Evolutionary conservation across 257 asterid species (phyloP), one percentile per base, ranked within the genome.

Genomic region (Vinca minor): DNA sequence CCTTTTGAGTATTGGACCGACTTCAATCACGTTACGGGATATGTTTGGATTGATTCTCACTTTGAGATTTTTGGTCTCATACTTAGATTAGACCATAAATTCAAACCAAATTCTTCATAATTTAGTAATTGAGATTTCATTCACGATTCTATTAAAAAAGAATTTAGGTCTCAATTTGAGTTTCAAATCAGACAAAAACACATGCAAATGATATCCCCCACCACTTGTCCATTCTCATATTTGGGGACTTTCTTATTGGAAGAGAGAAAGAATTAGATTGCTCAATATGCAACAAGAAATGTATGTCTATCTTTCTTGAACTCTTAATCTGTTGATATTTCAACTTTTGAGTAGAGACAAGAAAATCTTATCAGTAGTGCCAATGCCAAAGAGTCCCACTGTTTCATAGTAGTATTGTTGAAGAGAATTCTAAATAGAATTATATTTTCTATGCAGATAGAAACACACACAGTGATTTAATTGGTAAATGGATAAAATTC

Each of bases 141-240:
- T n/a, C n/a, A n/a, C n/a, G n/a, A n/a, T n/a, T n/a, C n/a, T n/a
- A n/a, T n/a, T n/a, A n/a, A n/a, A n/a, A n/a, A n/a, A n/a, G n/a
- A n/a, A n/a, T n/a, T n/a, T n/a, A n/a, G n/a, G n/a, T n/a, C n/a
- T n/a, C n/a, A n/a, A n/a, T n/a, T n/a, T n/a, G n/a, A n/a, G n/a
- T n/a, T n/a, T n/a, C n/a, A n/a, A n/a, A n/a, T n/a, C n/a, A n/a
- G n/a, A n/a, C n/a, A n/a, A n/a, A n/a, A n/a, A n/a, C n/a, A n/a
- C n/a, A n/a, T 52, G 25, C 35, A 52, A 52, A 54, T 54, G n/a
- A 28, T 29, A 12, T 54, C 21, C 28, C 62, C 62, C n/a, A n/a
- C n/a, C n/a, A 57, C 28, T 34, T 15, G 25, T 18, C 62, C 7
- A 31, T 28, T 57, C 18, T 32, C 44, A 2, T 21, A 20, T 17